phyloP scores from a whole-genome alignment of 441 rosid species.

The Lepidium campestre region DNA sequence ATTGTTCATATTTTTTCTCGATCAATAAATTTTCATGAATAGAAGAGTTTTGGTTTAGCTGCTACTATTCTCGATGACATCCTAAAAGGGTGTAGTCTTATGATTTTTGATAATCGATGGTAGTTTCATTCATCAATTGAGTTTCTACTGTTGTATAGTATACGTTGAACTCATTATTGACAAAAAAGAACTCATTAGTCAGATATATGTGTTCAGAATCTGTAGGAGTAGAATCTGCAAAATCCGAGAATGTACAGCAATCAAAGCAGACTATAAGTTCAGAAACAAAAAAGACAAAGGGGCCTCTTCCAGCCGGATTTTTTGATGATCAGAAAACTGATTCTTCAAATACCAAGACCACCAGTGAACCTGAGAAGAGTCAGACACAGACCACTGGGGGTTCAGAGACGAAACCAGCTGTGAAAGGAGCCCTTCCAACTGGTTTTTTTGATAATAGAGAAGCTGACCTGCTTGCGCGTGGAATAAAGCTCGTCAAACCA shows the following conservation, averaged over 20 bases:
- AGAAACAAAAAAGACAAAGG: slow-evolving; percentile 40
- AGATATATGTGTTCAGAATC: slow-evolving; percentile 18
- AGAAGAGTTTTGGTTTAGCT: not conserved
- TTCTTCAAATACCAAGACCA: slow-evolving; percentile 45
- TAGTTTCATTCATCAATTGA: not conserved
- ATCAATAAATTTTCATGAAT: not conserved
- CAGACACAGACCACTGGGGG: slow-evolving; percentile 21
- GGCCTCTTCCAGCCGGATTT: slow-evolving; percentile 70
- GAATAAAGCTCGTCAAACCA: slow-evolving; percentile 79
- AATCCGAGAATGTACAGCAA: slow-evolving; percentile 24
- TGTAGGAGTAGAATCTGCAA: slow-evolving; percentile 27
- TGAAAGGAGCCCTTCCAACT: slow-evolving; percentile 73
- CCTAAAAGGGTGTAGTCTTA: not conserved
- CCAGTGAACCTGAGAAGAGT: slow-evolving; percentile 29
- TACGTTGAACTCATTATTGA: slow-evolving; percentile 18
- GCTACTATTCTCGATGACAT: not conserved
- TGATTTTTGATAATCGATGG: not conserved
- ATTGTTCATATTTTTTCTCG: not conserved
- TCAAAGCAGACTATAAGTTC: slow-evolving; percentile 23
- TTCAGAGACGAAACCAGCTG: slow-evolving; percentile 35
- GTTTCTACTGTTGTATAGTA: not conserved
- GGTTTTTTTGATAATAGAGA: slow-evolving; percentile 93
- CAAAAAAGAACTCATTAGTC: slow-evolving; percentile 21
- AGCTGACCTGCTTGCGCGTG: slow-evolving; percentile 95
- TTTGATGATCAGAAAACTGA: slow-evolving; percentile 61